These are phyloP conservation scores for Lumnitzera littorea DNA, from an alignment of 345 rosid species.

Conservation along the genomic window DNA sequence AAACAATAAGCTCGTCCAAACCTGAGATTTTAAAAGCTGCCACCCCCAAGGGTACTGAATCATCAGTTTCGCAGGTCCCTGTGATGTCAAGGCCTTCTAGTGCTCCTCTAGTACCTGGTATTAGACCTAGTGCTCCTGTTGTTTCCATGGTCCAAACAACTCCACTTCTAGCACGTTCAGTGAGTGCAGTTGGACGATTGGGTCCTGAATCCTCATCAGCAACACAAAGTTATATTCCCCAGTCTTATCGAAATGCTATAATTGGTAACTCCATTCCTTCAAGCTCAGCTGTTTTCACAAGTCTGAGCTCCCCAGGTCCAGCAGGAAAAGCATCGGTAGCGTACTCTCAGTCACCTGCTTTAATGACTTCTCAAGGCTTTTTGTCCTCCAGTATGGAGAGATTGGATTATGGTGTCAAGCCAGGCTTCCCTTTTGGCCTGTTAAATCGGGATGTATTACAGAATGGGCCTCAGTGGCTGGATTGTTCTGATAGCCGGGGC, in stretches of 20 bases:
- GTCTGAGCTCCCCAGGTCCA: slow-evolving; percentile 35
- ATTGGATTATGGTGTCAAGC: slow-evolving; percentile 32
- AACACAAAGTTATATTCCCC: slow-evolving; percentile 51
- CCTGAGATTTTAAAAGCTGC: slow-evolving; percentile 39
- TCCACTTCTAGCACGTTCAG: slow-evolving; percentile 64
- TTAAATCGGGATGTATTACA: slow-evolving; percentile 36
- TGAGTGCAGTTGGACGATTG: slow-evolving; percentile 76
- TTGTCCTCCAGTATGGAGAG: slow-evolving; percentile 37
- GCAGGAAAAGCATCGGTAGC: slow-evolving; percentile 41
- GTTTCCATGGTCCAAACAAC: slow-evolving; percentile 50
- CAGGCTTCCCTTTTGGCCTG: slow-evolving; percentile 38
- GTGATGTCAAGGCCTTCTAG: slow-evolving; percentile 81
- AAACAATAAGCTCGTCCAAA: slow-evolving; percentile 21
- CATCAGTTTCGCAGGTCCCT: slow-evolving; percentile 32
- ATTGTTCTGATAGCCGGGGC: slow-evolving; percentile 26
- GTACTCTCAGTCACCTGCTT: slow-evolving; percentile 32
- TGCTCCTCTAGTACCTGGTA: slow-evolving; percentile 70
- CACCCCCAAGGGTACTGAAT: slow-evolving; percentile 36
- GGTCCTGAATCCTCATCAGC: slow-evolving; percentile 55
- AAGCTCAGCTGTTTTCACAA: slow-evolving; percentile 42
- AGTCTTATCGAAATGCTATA: slow-evolving; percentile 75
- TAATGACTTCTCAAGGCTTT: slow-evolving; percentile 39
- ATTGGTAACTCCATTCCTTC: slow-evolving; percentile 55
- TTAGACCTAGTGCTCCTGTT: slow-evolving; percentile 40
- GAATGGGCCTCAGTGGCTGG: slow-evolving; percentile 57